These are phyloP conservation scores for Yueomyces sp. DNA, from an alignment of 1,139 yeast species.

Conservation along the genomic window DNA sequence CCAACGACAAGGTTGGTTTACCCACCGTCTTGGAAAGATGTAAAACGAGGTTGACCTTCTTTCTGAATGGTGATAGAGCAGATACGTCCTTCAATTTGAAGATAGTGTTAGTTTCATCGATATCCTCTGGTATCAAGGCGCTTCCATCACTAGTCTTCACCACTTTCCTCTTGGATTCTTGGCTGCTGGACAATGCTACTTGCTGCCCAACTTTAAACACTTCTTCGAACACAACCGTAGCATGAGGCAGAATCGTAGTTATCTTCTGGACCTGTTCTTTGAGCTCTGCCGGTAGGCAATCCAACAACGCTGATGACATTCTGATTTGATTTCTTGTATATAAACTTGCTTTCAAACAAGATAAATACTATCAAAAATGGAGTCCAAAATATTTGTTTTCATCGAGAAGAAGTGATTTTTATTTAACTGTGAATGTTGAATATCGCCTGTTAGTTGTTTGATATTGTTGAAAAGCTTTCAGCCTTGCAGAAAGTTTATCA, in stretches of 20 bases:
- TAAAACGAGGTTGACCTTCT: constrained; percentile 28
- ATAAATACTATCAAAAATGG: too few species aligned
- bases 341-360: too few species aligned
- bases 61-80: constrained; percentile 39
- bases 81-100: constrained; percentile 36
- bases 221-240: constrained; percentile 14
- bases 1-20: constrained; percentile 29
- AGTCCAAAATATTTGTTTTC: too few species aligned
- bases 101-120: constrained; percentile 19
- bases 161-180: constrained; percentile 11
- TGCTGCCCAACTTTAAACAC: constrained; percentile 11
- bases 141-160: constrained; percentile 1
- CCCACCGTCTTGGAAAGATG: constrained; percentile 19
- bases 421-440: too few species aligned
- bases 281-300: constrained; percentile 10
- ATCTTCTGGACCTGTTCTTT: constrained; percentile 16
- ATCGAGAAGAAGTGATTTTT: too few species aligned
- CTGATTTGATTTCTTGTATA: too few species aligned
- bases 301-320: constrained; percentile 9
- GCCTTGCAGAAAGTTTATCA: too few species aligned
- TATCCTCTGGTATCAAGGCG: constrained; percentile 5
- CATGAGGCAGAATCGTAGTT: constrained; percentile 11
- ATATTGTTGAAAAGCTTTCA: too few species aligned
- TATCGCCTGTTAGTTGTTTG: too few species aligned
- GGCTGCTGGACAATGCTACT: neutral